phyloP scores from a whole-genome alignment of 2,329 filamentous ascomycete species.

The Plenodomus tracheiphilus region DNA sequence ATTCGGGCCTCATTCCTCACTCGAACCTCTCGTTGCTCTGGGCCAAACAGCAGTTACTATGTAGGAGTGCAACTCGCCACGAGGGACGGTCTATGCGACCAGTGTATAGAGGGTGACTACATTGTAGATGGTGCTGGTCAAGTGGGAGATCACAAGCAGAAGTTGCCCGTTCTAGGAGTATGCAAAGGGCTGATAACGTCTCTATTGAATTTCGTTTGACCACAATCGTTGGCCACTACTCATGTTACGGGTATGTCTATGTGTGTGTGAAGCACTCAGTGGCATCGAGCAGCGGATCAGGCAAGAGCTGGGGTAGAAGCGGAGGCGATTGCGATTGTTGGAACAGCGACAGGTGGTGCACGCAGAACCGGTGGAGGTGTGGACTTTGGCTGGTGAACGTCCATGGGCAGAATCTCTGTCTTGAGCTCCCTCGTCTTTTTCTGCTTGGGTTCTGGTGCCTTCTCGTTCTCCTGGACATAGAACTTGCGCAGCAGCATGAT shows the following conservation, averaged over 20 bases:
- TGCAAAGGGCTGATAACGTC: not conserved
- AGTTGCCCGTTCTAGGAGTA: not conserved
- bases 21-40: not conserved
- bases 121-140: not conserved
- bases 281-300: not conserved
- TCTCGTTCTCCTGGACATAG: conserved; percentile 96
- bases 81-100: no score
- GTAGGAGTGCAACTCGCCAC: no score
- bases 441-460: conserved; percentile 68
- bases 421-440: conserved; percentile 68
- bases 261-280: not conserved
- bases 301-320: conserved; percentile 5
- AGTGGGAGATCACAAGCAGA: not conserved
- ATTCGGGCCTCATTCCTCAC: not conserved
- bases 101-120: not conserved
- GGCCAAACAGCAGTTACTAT: no score
- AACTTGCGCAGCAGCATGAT: conserved; percentile 91
- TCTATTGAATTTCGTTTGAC: not conserved
- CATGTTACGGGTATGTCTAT: conserved; percentile 4
- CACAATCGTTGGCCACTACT: not conserved
- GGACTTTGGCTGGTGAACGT: conserved; percentile 43
- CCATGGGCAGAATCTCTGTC: conserved; percentile 58
- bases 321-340: conserved; percentile 1
- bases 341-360: not conserved
- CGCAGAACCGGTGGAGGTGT: conserved; percentile 24